These are phyloP conservation scores for Colletotrichum graminicola DNA, from an alignment of 2,329 filamentous ascomycete species.

Conservation along the genomic window DNA sequence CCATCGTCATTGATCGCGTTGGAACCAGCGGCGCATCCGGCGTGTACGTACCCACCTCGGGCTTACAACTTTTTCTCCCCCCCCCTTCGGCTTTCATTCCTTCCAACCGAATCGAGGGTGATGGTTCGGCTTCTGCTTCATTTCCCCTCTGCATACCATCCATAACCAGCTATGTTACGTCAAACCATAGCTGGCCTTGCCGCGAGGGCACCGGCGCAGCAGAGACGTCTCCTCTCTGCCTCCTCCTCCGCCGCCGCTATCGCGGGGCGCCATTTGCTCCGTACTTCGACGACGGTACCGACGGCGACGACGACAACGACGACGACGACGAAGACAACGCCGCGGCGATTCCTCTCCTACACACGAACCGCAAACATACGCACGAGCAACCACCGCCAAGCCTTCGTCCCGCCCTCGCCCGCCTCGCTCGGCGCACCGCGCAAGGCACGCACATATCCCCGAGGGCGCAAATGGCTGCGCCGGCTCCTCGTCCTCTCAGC, in stretches of 20 bases:
- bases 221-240: constrained; percentile 29
- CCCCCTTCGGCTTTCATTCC: neutral
- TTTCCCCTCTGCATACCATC: constrained; percentile 1
- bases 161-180: constrained; percentile 46
- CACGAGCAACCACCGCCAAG: constrained; percentile 64
- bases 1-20: constrained; percentile 36
- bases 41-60: constrained; percentile 5
- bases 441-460: constrained; percentile 77
- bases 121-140: constrained; percentile 20
- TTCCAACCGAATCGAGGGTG: neutral
- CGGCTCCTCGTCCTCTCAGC: constrained; percentile 74
- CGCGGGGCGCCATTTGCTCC: constrained; percentile 19
- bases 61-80: neutral
- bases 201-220: constrained; percentile 42
- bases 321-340: constrained; percentile 14
- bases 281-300: constrained; percentile 3
- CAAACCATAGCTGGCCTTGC: constrained; percentile 46
- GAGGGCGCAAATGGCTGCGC: constrained; percentile 81
- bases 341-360: constrained; percentile 8
- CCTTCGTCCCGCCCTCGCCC: constrained; percentile 82
- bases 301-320: neutral
- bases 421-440: constrained; percentile 80
- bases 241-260: constrained; percentile 26
- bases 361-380: constrained; percentile 5
- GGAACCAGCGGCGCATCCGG: constrained; percentile 20